Conservation (phyloP, 2,329 filamentous ascomycete species). For the Drechslerella dactyloides region DNA sequence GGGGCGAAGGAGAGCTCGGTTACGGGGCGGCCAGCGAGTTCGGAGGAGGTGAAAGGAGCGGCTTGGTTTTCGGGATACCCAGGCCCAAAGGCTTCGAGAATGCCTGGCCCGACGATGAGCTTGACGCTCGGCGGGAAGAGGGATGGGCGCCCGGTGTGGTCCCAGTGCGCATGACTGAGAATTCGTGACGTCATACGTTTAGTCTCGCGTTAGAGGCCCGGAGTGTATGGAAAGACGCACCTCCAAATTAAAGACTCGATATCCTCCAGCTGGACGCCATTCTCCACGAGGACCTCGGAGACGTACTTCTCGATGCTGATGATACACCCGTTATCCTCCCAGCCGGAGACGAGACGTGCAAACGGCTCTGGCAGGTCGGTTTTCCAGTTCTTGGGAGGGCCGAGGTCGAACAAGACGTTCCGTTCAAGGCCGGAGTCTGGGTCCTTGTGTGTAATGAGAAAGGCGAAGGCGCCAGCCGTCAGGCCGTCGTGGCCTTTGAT, state of each 20-base stretch:
- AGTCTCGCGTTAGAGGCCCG: background rate
- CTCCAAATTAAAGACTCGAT: conserved; percentile 37
- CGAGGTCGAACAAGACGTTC: conserved; percentile 34
- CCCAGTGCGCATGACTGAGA: conserved; percentile 64
- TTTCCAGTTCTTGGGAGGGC: conserved; percentile 36
- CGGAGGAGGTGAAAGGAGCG: conserved; percentile 57
- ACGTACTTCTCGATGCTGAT: conserved; percentile 33
- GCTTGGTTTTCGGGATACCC: conserved; percentile 60
- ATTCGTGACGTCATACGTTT: background rate
- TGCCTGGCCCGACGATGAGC: conserved; percentile 63
- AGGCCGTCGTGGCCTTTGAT: conserved; percentile 30
- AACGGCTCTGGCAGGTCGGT: conserved; percentile 19
- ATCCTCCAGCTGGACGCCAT: conserved; percentile 11
- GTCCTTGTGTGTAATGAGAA: conserved; percentile 29
- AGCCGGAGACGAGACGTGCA: conserved; percentile 9
- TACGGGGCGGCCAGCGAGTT: conserved; percentile 55
- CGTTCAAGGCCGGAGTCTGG: background rate
- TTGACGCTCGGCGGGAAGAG: conserved; percentile 62
- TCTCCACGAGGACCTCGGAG: conserved; percentile 32
- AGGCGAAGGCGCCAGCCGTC: conserved; percentile 23
- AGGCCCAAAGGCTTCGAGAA: conserved; percentile 57
- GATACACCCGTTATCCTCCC: conserved; percentile 29
- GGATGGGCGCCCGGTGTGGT: conserved; percentile 65
- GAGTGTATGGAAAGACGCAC: conserved; percentile 3
- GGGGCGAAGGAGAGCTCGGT: conserved; percentile 56